A percentile compares a stretch with the other conserved stretches of the same genome.
Evolutionary conservation across 345 rosid species (phyloP).

Genomic region (Theobroma cacao): DNA sequence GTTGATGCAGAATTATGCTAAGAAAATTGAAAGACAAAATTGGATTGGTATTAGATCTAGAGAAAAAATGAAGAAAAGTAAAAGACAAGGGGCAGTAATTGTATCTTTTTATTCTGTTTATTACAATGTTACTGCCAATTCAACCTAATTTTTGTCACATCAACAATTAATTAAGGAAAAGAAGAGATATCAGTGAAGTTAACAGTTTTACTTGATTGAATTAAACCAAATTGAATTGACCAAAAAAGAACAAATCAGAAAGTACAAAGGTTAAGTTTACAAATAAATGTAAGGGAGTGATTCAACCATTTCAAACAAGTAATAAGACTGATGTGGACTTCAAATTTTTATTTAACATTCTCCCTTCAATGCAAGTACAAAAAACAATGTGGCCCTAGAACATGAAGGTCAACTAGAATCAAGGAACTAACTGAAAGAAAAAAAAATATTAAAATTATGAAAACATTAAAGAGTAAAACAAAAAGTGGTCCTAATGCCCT

Average conservation of each 20-base stretch:
- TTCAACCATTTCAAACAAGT: background rate
- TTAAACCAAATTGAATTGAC: background rate
- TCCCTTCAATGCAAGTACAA: background rate
- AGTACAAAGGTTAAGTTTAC: background rate
- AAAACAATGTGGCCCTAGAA: background rate
- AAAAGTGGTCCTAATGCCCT: background rate
- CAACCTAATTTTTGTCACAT: background rate
- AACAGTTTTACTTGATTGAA: no score
- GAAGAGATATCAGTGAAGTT: background rate
- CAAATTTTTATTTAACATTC: background rate
- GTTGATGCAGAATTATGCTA: no score
- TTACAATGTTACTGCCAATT: background rate
- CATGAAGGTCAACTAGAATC: background rate
- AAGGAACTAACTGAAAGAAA: background rate
- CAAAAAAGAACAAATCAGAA: no score
- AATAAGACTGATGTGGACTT: background rate
- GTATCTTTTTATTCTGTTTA: no score
- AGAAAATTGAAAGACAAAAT: no score
- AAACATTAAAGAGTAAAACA: background rate
- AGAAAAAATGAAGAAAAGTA: no score
- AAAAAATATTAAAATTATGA: background rate
- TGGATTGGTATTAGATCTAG: no score
- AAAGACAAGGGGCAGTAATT: no score
- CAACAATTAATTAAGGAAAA: background rate
- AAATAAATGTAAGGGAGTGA: background rate